These are phyloP conservation scores for Metschnikowia gelsemii DNA, from an alignment of 805 yeast species.

Conservation along the genomic window DNA sequence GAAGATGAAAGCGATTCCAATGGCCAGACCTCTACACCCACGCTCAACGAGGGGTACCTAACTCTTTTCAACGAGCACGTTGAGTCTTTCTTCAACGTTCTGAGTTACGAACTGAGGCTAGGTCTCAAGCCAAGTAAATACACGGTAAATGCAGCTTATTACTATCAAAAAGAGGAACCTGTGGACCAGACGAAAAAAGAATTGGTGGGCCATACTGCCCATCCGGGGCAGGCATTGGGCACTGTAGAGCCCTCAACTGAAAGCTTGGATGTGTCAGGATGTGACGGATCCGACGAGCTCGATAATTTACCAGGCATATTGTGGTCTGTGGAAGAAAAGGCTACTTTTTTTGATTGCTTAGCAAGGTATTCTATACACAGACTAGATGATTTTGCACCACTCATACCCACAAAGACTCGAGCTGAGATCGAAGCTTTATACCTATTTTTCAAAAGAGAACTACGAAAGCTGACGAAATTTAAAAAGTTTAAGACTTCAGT, in stretches of 20 bases:
- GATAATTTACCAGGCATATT: slow-evolving; percentile 28
- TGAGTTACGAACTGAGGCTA: background rate
- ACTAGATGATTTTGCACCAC: slow-evolving; percentile 38
- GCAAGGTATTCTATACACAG: slow-evolving; percentile 50
- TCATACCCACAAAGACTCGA: slow-evolving; percentile 42
- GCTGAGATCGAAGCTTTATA: slow-evolving; percentile 49
- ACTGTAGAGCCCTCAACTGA: background rate
- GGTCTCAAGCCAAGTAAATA: slow-evolving; percentile 15
- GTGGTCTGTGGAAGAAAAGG: slow-evolving; percentile 54
- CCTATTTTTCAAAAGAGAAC: slow-evolving; percentile 31
- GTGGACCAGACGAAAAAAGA: background rate
- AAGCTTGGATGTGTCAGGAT: background rate
- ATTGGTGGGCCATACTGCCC: background rate
- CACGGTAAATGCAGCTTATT: slow-evolving; percentile 11
- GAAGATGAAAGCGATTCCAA: background rate
- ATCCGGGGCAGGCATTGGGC: background rate
- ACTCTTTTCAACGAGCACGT: slow-evolving; percentile 13
- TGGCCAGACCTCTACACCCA: background rate
- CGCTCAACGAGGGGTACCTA: background rate
- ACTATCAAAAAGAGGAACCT: slow-evolving; percentile 4
- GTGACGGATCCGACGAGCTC: background rate
- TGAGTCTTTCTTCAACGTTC: slow-evolving; percentile 11
- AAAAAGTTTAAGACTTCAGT: slow-evolving; percentile 19
- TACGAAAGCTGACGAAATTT: slow-evolving; percentile 16
- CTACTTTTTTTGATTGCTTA: slow-evolving; percentile 48